Percentiles rank a stretch among this genome's conserved stretches.
Conservation (phyloP, 768 basidiomycete genomes). For the Lepiota subincarnata region DNA sequence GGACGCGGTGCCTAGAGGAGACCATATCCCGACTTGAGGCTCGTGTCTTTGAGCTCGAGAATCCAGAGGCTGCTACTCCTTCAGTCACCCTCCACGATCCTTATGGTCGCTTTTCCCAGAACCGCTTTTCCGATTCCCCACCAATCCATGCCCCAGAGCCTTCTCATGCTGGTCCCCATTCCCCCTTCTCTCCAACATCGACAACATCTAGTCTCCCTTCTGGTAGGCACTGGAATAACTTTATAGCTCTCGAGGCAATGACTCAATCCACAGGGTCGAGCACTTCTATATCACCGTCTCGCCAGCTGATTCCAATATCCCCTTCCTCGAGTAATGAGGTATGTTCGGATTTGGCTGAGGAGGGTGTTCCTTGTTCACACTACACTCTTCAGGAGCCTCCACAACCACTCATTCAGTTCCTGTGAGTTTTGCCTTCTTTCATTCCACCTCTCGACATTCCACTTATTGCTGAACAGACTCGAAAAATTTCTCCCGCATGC, state of each 20-base stretch:
- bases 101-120: conserved; percentile 33
- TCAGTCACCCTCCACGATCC: conserved; percentile 50
- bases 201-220: conserved; percentile 44
- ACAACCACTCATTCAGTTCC: conserved; percentile 30
- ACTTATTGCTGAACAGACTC: conserved; percentile 33
- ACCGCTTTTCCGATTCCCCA: conserved; percentile 29
- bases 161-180: conserved; percentile 25
- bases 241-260: conserved; percentile 31
- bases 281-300: conserved; percentile 35
- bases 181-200: conserved; percentile 42
- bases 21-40: conserved; percentile 52
- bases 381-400: conserved; percentile 34
- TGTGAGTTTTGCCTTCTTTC: conserved; percentile 25
- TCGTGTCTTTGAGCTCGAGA: conserved; percentile 53
- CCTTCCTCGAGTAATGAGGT: conserved; percentile 39
- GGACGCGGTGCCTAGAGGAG: conserved; percentile 58
- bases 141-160: conserved; percentile 31
- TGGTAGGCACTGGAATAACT: conserved; percentile 39
- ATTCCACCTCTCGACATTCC: not conserved
- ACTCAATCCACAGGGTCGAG: conserved; percentile 42
- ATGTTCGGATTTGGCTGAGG: conserved; percentile 13
- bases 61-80: conserved; percentile 43
- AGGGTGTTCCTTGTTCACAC: conserved; percentile 9
- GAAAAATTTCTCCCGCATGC: conserved; percentile 57
- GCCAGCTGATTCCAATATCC: conserved; percentile 28